Conservation (phyloP, 202 grass and related monocot genomes). For the Saccharum hybrid region DNA sequence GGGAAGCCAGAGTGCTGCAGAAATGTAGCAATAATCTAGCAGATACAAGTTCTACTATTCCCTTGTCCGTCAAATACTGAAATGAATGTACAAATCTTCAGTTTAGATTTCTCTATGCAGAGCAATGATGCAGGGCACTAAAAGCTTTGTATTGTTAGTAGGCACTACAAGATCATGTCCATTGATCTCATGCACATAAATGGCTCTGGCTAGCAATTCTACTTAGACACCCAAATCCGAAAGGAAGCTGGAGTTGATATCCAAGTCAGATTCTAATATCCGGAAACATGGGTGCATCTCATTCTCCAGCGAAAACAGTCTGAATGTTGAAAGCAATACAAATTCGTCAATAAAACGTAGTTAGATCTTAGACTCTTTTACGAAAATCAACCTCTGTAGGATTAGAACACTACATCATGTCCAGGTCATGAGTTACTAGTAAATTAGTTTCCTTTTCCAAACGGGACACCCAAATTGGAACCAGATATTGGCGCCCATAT, state of each 20-base stretch:
- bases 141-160: neutral
- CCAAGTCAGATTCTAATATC: neutral
- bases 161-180: neutral
- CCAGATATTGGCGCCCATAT: too few relatives aligned
- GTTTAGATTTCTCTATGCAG: neutral
- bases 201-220: neutral
- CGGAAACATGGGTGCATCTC: neutral
- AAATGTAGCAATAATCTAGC: neutral
- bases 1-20: neutral
- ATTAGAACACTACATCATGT: too few relatives aligned
- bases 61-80: neutral
- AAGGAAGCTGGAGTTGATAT: neutral
- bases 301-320: neutral
- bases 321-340: neutral
- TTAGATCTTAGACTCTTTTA: too few relatives aligned
- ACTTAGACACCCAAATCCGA: neutral
- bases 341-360: too few relatives aligned
- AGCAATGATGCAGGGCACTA: neutral
- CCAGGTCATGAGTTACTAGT: too few relatives aligned
- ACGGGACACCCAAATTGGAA: too few relatives aligned
- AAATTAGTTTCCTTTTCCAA: too few relatives aligned
- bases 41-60: neutral
- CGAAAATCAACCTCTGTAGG: neutral
- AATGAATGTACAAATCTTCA: neutral
- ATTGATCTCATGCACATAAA: neutral